phyloP scores from a whole-genome alignment of 805 yeast species.

The Myxozyma kluyveri region DNA sequence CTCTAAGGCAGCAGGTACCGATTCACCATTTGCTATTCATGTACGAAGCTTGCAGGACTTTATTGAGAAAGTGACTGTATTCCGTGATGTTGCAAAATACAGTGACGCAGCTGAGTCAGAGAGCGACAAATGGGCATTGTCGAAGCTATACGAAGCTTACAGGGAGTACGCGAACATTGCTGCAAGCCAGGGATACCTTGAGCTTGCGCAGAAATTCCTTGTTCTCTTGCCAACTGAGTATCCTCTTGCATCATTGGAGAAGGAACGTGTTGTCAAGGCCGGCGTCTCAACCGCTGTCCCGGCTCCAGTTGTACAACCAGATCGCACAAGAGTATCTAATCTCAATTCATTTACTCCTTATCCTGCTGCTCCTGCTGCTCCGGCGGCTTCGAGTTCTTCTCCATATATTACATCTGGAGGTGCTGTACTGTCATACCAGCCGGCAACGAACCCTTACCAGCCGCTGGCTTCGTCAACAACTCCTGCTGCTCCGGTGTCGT shows the following conservation, averaged over 20 bases:
- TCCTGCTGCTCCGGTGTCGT: conserved; percentile 4
- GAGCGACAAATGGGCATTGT: conserved; percentile 43
- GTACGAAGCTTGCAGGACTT: conserved; percentile 75
- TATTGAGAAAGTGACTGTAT: conserved; percentile 79
- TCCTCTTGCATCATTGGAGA: conserved; percentile 66
- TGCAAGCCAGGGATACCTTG: conserved; percentile 79
- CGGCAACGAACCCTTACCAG: conserved; percentile 11
- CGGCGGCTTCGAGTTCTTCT: conserved; percentile 5
- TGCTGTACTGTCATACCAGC: conserved; percentile 10
- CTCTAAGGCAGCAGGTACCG: conserved; percentile 31
- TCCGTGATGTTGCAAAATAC: conserved; percentile 48
- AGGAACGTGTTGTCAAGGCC: conserved; percentile 75
- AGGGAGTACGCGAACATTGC: conserved; percentile 79
- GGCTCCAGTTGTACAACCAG: conserved; percentile 23
- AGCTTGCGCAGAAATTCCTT: conserved; percentile 70
- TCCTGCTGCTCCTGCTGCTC: conserved; percentile 7
- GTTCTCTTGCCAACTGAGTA: conserved; percentile 68
- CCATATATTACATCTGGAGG: conserved; percentile 2
- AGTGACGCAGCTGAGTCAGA: conserved; percentile 25
- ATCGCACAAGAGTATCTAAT: background rate
- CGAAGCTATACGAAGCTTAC: conserved; percentile 56
- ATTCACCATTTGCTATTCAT: conserved; percentile 77
- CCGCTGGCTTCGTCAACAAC: conserved; percentile 3
- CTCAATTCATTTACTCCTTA: conserved; percentile 3
- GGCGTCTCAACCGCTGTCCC: conserved; percentile 37